Percentiles rank a stretch among this genome's conserved stretches.
Conservation (phyloP, 2,329 filamentous ascomycete species). For the Apiospora arundinis region DNA sequence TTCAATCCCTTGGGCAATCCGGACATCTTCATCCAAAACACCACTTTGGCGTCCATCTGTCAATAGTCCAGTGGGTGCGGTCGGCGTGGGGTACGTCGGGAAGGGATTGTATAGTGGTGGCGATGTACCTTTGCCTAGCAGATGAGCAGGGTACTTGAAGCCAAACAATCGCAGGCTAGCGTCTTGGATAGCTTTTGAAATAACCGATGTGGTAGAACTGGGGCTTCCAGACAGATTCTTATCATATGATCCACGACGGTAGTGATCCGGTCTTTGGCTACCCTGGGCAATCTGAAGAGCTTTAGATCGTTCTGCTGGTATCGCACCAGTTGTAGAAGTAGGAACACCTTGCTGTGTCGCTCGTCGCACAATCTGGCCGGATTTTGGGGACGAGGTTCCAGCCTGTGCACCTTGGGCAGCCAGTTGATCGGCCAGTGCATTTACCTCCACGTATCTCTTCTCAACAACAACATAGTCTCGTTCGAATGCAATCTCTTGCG, state of each 20-base stretch:
- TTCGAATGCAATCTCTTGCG: slow-evolving; percentile 88
- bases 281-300: slow-evolving; percentile 77
- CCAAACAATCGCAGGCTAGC: slow-evolving; percentile 80
- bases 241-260: slow-evolving; percentile 82
- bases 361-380: slow-evolving; percentile 72
- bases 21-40: slow-evolving; percentile 78
- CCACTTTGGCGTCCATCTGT: slow-evolving; percentile 67
- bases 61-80: slow-evolving; percentile 66
- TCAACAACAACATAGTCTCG: slow-evolving; percentile 96
- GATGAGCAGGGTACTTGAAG: slow-evolving; percentile 70
- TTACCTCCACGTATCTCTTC: slow-evolving; percentile 93
- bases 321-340: slow-evolving; percentile 71
- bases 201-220: slow-evolving; percentile 82
- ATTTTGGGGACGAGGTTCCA: slow-evolving; percentile 56
- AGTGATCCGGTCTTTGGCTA: slow-evolving; percentile 69
- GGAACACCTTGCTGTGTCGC: slow-evolving; percentile 79
- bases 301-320: slow-evolving; percentile 70
- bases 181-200: slow-evolving; percentile 94
- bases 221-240: slow-evolving; percentile 72
- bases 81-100: slow-evolving; percentile 79
- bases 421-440: slow-evolving; percentile 94
- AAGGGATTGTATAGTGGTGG: slow-evolving; percentile 83
- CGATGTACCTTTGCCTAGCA: slow-evolving; percentile 68
- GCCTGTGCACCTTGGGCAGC: slow-evolving; percentile 72
- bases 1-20: slow-evolving; percentile 82